Evolutionary conservation across 106 monocot genomes (phyloP).

Genomic region (Iris macrosiphon): DNA sequence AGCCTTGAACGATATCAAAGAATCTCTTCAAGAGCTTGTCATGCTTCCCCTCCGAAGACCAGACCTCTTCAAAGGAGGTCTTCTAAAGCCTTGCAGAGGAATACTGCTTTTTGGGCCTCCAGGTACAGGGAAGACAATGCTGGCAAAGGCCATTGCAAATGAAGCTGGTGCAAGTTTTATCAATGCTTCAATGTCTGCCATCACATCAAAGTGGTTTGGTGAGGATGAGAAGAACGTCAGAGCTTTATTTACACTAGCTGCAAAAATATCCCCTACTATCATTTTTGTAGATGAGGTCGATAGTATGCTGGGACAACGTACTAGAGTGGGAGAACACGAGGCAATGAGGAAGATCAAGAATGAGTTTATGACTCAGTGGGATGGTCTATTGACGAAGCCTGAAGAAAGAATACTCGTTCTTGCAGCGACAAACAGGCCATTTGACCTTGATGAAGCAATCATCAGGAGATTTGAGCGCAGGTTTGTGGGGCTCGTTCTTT

Average conservation of each 20-base stretch:
- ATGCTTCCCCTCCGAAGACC: slow-evolving; percentile 87
- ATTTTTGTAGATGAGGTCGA: slow-evolving; percentile 82
- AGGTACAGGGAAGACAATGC: slow-evolving; percentile 86
- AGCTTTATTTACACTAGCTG: slow-evolving; percentile 69
- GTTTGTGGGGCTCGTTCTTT: slow-evolving; percentile 10
- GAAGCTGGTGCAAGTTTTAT: slow-evolving; percentile 90
- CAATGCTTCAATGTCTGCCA: slow-evolving; percentile 77
- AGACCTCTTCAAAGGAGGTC: slow-evolving; percentile 86
- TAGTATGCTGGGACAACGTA: slow-evolving; percentile 76
- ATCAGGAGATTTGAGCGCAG: slow-evolving; percentile 23
- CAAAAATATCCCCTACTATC: slow-evolving; percentile 73
- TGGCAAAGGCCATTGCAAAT: slow-evolving; percentile 85
- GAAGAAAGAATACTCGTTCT: slow-evolving; percentile 18
- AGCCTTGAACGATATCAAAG: slow-evolving; percentile 77
- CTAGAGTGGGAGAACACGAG: slow-evolving; percentile 62
- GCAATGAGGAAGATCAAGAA: slow-evolving; percentile 88
- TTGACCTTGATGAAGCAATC: slow-evolving; percentile 22
- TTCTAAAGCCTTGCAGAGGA: slow-evolving; percentile 86
- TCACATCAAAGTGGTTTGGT: slow-evolving; percentile 93
- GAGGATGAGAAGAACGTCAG: slow-evolving; percentile 85
- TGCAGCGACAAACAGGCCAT: slow-evolving; percentile 21
- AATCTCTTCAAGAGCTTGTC: slow-evolving; percentile 83
- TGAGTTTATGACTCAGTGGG: slow-evolving; percentile 39
- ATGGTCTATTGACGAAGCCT: slow-evolving; percentile 20
- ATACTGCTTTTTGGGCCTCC: slow-evolving; percentile 85